Evolutionary conservation across 331 rosid genomes (phyloP), one percentile per base, ranked within the genome.

Genomic region (Ulmus americana): DNA sequence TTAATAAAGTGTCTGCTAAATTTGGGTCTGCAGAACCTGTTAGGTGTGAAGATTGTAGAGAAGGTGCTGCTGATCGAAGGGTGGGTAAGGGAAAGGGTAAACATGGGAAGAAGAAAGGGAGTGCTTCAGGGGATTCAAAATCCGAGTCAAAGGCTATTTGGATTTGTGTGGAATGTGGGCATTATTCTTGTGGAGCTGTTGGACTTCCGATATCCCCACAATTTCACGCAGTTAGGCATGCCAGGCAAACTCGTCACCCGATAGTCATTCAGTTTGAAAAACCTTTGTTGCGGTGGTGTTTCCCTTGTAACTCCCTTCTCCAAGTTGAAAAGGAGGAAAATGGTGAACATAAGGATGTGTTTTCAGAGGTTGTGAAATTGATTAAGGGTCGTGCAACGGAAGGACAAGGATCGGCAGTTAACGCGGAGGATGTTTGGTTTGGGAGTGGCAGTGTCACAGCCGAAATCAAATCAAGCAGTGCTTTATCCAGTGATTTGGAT

Each of bases 101-200:
- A 73, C 89, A 84, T 61, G 85, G 81, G 64, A 85, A 86, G 77
- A 87, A 86, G 77, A 92, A 84, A 69, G 82, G 85, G 42, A 70
- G 85, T 45, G 70, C 70, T 51, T 74, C 82, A 12, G 68, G 61
- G n/a, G 91, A 85, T 61, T 76, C 80, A 38, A 84, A 84, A 72
- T 76, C 90, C 0, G 85, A 86, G 63, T 74, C 76, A 7, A 88
- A 79, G 72, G 83, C 95, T 45, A 73, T 87, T 74, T 94, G 99
- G 97, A 76, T 94, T 74, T 94, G 99, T 80, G 71, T 90, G 83
- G 84, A 79, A 70, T 94, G 99, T 61, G 99, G 90, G 55, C 90
- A 82, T 57, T 79, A 47, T 78, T 76, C 85, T 8, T 94, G 97
- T 65, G 97, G 96, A 12, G 99, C 96, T 35, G 76, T 87, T 70